Evolutionary conservation across 75 land plant species (phyloP).

Genomic region (Pinus albicaulis): DNA sequence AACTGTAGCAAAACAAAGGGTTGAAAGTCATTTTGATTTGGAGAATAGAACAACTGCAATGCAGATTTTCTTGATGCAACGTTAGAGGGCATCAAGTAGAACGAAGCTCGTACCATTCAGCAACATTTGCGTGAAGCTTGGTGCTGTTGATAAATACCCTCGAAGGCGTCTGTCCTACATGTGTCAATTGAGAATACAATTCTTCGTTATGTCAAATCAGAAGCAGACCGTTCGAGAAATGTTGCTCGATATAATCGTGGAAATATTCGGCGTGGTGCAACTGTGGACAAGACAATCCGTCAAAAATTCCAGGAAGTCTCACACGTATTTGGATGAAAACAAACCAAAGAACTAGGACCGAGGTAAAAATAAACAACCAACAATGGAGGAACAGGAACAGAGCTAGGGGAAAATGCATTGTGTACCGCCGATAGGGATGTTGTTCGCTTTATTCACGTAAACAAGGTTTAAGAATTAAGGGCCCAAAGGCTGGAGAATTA

Average conservation of each 20-base stretch:
- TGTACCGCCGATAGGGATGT: too few relatives aligned
- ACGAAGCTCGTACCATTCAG: conserved; percentile 90
- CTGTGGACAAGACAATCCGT: conserved; percentile 98
- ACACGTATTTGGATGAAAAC: conserved; percentile 97
- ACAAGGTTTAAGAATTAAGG: too few relatives aligned
- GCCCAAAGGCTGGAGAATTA: too few relatives aligned
- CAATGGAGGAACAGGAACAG: too few relatives aligned
- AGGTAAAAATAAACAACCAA: too few relatives aligned
- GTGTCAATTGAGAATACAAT: conserved; percentile 99
- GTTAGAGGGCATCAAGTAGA: conserved; percentile 98
- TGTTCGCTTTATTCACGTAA: too few relatives aligned
- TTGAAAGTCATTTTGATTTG: too few relatives aligned
- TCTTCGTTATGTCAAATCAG: conserved; percentile 95
- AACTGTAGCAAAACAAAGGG: too few relatives aligned
- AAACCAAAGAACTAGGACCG: too few relatives aligned
- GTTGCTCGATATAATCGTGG: conserved; percentile 98
- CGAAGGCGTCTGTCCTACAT: conserved; percentile 99
- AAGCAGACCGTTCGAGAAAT: conserved; percentile 99
- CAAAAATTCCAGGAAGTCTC: conserved; percentile 88
- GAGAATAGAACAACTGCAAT: too few relatives aligned
- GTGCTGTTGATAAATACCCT: conserved; percentile 98
- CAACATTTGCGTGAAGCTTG: conserved; percentile 99
- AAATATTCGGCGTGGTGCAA: conserved; percentile 97
- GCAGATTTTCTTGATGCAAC: too few relatives aligned
- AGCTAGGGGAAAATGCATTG: too few relatives aligned